phyloP scores from a whole-genome alignment of 208 protist species.

The Acanthamoeba polyphaga region DNA sequence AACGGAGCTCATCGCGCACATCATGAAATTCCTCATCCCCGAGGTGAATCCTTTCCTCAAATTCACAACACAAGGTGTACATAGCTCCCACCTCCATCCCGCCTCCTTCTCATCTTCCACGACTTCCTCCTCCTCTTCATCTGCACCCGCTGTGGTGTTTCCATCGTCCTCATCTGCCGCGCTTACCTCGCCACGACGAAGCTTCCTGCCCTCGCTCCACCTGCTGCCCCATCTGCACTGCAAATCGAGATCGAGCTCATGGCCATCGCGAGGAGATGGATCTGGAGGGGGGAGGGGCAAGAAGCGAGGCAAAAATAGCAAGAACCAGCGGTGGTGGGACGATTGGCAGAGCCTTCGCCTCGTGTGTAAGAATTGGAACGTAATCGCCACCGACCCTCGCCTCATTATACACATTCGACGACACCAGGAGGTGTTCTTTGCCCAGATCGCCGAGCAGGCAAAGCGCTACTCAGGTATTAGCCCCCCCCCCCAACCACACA shows the following conservation, averaged over 20 bases:
- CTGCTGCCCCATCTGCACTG: neutral
- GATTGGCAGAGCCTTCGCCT: conserved; percentile 19
- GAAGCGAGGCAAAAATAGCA: neutral
- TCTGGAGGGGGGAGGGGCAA: neutral
- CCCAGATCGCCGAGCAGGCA: conserved; percentile 97
- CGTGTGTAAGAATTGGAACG: conserved; percentile 45
- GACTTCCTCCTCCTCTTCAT: neutral
- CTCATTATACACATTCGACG: conserved; percentile 24
- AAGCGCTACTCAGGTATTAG: conserved; percentile 97
- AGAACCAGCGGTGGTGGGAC: neutral
- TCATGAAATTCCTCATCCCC: conserved; percentile 59
- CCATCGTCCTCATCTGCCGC: neutral
- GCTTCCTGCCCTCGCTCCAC: neutral
- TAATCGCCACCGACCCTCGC: conserved; percentile 35
- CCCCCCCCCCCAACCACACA: neutral
- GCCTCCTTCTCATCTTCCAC: neutral
- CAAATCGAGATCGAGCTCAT: conserved; percentile 11
- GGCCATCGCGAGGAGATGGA: neutral
- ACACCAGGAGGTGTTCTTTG: conserved; percentile 84
- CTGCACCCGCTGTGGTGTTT: neutral
- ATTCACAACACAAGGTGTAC: neutral
- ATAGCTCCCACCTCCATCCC: neutral
- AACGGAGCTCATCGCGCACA: conserved; percentile 1
- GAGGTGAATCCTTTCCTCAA: conserved; percentile 36
- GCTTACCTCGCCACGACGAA: neutral